Conservation (phyloP, 805 yeast genomes). For the Helenozyma rhizophorensis region DNA sequence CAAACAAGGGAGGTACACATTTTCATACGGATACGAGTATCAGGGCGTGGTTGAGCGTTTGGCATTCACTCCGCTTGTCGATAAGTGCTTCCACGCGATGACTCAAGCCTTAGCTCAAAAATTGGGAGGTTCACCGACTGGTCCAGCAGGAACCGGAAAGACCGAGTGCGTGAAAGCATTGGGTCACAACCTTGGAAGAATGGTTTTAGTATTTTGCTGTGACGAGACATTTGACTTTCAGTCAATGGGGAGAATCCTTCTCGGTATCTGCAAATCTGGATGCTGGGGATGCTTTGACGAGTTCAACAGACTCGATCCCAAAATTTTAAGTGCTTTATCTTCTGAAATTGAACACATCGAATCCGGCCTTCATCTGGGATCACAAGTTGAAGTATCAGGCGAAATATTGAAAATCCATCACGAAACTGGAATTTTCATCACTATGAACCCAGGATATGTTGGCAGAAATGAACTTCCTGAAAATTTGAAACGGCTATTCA, state of each 20-base stretch:
- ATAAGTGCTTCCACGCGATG: conserved; percentile 61
- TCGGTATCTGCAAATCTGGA: conserved; percentile 79
- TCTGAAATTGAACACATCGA: conserved; percentile 75
- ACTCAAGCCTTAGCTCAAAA: conserved; percentile 68
- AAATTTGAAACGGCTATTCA: conserved; percentile 72
- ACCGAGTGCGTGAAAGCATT: conserved; percentile 86
- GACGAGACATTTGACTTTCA: conserved; percentile 84
- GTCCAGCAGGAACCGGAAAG: conserved; percentile 98
- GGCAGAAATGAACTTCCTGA: conserved; percentile 86
- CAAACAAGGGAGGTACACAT: conserved; percentile 46
- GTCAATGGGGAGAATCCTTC: conserved; percentile 69
- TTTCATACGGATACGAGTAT: conserved; percentile 77
- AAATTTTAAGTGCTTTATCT: conserved; percentile 78
- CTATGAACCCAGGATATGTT: conserved; percentile 86
- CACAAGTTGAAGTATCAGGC: conserved; percentile 39
- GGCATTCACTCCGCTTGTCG: conserved; percentile 72
- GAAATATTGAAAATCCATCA: conserved; percentile 34
- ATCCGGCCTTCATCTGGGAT: conserved; percentile 36
- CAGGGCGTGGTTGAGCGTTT: conserved; percentile 69
- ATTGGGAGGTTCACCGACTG: conserved; percentile 87
- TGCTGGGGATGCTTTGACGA: conserved; percentile 98
- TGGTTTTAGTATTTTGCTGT: conserved; percentile 85
- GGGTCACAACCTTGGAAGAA: conserved; percentile 72
- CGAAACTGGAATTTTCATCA: conserved; percentile 73
- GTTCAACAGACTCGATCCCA: conserved; percentile 72